Percentiles rank a stretch among this genome's conserved stretches.
phyloP scores from a whole-genome alignment of 176 grass and related monocot genomes.

The Hsuehochloa calcarea region DNA sequence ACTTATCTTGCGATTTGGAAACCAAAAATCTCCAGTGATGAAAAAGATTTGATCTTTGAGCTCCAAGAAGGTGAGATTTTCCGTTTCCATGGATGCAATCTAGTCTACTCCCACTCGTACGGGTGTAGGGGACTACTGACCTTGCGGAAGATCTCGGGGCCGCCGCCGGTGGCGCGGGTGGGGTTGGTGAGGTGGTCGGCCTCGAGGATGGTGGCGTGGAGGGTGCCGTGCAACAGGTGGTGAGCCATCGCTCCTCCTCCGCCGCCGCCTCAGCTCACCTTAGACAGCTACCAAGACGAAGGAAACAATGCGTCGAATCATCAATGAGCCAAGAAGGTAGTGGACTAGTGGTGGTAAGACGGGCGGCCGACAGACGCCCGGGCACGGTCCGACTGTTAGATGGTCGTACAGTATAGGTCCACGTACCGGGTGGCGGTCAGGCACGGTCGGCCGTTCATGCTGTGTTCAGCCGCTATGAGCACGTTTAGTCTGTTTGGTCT shows the following conservation, averaged over 20 bases:
- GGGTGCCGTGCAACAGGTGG: conserved; percentile 61
- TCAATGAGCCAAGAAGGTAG: background rate
- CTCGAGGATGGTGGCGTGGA: conserved; percentile 66
- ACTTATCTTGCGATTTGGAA: background rate
- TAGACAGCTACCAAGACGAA: background rate
- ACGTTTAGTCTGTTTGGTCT: too few species aligned
- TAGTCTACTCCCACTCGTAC: background rate
- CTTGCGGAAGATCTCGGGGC: conserved; percentile 61
- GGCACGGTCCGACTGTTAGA: too few species aligned
- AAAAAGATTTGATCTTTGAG: background rate
- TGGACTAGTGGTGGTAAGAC: too few species aligned
- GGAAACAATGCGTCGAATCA: background rate
- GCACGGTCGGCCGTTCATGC: too few species aligned
- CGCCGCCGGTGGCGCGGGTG: conserved; percentile 35
- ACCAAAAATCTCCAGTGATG: background rate
- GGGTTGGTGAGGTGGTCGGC: conserved; percentile 47
- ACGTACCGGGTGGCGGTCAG: too few species aligned
- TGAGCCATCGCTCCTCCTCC: conserved; percentile 48
- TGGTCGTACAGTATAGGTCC: too few species aligned
- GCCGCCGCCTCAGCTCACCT: background rate
- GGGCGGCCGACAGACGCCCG: too few species aligned
- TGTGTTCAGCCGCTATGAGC: too few species aligned
- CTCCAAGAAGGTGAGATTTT: background rate
- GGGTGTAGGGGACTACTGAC: conserved; percentile 18
- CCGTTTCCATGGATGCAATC: background rate